A percentile compares a stretch with the other conserved stretches of the same genome.
Conservation (phyloP, 805 yeast species). For the Monosporozyma servazzii region DNA sequence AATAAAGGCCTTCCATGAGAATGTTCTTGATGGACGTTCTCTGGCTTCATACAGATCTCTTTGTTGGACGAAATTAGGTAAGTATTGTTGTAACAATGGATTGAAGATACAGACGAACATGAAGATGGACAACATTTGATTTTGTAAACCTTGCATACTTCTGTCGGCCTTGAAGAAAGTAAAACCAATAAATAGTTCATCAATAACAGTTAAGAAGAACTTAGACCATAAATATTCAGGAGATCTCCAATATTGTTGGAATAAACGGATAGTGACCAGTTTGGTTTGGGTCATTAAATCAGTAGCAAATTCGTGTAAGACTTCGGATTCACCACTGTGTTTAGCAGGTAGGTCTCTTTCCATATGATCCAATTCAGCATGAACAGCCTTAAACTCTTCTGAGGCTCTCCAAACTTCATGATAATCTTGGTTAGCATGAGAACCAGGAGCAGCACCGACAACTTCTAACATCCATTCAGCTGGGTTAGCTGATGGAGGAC, state of each 20-base stretch:
- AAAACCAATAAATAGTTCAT: conserved; percentile 65
- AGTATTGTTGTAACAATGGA: conserved; percentile 51
- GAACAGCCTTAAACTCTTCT: conserved; percentile 47
- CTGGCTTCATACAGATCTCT: conserved; percentile 63
- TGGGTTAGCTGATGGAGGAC: conserved; percentile 67
- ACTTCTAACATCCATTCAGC: conserved; percentile 94
- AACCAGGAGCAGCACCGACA: conserved; percentile 77
- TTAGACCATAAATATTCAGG: conserved; percentile 56
- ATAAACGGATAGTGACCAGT: conserved; percentile 45
- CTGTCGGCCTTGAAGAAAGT: conserved; percentile 61
- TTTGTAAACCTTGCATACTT: conserved; percentile 64
- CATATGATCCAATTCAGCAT: conserved; percentile 54
- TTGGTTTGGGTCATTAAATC: conserved; percentile 33
- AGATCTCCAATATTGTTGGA: conserved; percentile 61
- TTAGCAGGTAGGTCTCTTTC: conserved; percentile 43
- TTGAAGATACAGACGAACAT: conserved; percentile 52
- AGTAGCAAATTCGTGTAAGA: conserved; percentile 38
- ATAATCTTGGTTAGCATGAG: conserved; percentile 64
- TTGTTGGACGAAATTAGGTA: conserved; percentile 53
- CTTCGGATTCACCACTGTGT: conserved; percentile 31
- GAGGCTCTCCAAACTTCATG: conserved; percentile 73
- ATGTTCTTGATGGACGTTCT: conserved; percentile 65
- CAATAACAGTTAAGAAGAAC: conserved; percentile 41
- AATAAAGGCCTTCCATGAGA: conserved; percentile 56
- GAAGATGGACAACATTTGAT: conserved; percentile 71